These are phyloP conservation scores for Punctularia strigosozonata DNA, from an alignment of 768 basidiomycete species.

Conservation along the genomic window DNA sequence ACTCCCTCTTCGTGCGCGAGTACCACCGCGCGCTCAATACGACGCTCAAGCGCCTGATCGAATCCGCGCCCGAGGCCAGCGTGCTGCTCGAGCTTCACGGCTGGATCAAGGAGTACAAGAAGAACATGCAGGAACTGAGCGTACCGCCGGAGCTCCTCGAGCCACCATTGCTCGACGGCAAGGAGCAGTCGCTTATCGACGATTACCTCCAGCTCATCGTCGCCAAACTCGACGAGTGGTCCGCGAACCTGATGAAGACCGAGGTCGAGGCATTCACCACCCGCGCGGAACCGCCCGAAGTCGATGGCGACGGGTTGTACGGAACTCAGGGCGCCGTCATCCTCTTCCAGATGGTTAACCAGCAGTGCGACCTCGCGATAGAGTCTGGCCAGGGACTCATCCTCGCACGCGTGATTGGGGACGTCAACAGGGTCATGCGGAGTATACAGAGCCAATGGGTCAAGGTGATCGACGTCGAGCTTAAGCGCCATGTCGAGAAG, in stretches of 20 bases:
- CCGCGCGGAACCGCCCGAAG: conserved; percentile 77
- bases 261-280: conserved; percentile 78
- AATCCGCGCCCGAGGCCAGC: conserved; percentile 77
- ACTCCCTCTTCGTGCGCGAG: conserved; percentile 69
- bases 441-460: conserved; percentile 82
- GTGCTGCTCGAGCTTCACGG: conserved; percentile 76
- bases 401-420: conserved; percentile 80
- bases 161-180: conserved; percentile 89
- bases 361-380: conserved; percentile 87
- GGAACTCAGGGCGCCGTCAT: conserved; percentile 86
- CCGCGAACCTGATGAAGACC: conserved; percentile 83
- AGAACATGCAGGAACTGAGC: conserved; percentile 89
- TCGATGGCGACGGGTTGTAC: conserved; percentile 82
- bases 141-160: conserved; percentile 72
- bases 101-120: conserved; percentile 94
- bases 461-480: conserved; percentile 70
- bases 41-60: conserved; percentile 58
- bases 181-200: conserved; percentile 87
- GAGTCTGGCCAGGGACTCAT: conserved; percentile 95
- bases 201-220: conserved; percentile 92
- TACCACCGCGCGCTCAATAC: conserved; percentile 82
- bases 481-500: conserved; percentile 79
- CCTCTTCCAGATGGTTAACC: conserved; percentile 96
- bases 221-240: conserved; percentile 95
- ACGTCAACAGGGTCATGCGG: conserved; percentile 84